Evolutionary conservation across 2,329 filamentous ascomycete genomes (phyloP).

Genomic region (Penicillium sp.): DNA sequence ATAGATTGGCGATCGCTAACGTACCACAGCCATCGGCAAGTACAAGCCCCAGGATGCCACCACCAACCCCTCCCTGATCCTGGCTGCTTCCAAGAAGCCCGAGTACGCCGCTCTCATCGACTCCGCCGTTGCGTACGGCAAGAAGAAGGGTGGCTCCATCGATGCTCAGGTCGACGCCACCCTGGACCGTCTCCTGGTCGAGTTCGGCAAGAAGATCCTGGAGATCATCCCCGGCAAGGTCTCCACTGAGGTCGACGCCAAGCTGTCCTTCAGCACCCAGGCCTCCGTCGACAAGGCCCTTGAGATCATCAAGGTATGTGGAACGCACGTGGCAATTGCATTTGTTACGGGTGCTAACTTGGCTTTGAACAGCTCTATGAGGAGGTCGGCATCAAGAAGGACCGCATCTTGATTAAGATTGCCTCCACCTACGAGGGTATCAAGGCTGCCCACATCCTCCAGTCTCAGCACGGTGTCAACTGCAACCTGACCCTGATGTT

Average conservation of each 20-base stretch:
- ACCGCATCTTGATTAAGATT: slow-evolving; percentile 96
- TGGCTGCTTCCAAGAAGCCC: slow-evolving; percentile 95
- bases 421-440: slow-evolving; percentile 99
- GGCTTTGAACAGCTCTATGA: slow-evolving; percentile 72
- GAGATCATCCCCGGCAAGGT: slow-evolving; percentile 97
- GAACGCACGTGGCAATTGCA: background rate
- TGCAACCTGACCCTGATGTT: slow-evolving; percentile 99
- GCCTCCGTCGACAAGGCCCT: slow-evolving; percentile 91
- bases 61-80: slow-evolving; percentile 98
- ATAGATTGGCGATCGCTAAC: slow-evolving; percentile 10
- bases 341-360: slow-evolving; percentile 7
- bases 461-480: slow-evolving; percentile 94
- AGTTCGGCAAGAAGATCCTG: slow-evolving; percentile 97
- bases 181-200: slow-evolving; percentile 88
- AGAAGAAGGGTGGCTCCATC: slow-evolving; percentile 61
- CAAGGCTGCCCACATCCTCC: slow-evolving; percentile 94
- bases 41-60: slow-evolving; percentile 99
- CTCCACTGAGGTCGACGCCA: slow-evolving; percentile 95
- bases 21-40: slow-evolving; percentile 77
- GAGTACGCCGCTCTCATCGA: slow-evolving; percentile 94
- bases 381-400: slow-evolving; percentile 82
- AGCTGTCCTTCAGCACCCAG: slow-evolving; percentile 92
- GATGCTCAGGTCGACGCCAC: slow-evolving; percentile 84
- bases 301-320: slow-evolving; percentile 80
- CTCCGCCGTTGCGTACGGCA: slow-evolving; percentile 76